Evolutionary conservation across 306 rosid species (phyloP).

Genomic region (Glycine soja): DNA sequence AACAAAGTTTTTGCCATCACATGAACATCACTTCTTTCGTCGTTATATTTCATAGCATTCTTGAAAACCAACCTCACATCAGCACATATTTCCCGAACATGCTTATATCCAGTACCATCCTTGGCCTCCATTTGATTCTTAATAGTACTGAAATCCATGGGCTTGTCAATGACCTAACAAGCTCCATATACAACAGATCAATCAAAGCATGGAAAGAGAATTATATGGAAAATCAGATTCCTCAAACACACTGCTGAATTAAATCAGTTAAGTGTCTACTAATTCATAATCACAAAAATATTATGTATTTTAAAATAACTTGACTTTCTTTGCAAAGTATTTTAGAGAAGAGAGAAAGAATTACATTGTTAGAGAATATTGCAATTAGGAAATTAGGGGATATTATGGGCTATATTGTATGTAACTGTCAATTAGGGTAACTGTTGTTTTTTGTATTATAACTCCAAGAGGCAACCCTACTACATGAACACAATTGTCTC

Average conservation of each 20-base stretch:
- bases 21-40: conserved; percentile 86
- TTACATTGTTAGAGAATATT: not conserved
- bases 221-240: conserved; percentile 13
- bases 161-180: conserved; percentile 89
- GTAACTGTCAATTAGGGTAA: not conserved
- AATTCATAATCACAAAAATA: not conserved
- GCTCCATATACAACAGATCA: conserved; percentile 43
- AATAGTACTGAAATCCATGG: conserved; percentile 93
- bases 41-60: conserved; percentile 91
- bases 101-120: conserved; percentile 88
- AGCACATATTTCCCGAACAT: conserved; percentile 76
- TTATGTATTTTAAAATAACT: conserved; percentile 25
- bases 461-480: no score
- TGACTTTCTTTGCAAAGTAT: not conserved
- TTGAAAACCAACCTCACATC: conserved; percentile 88
- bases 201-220: conserved; percentile 37
- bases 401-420: not conserved
- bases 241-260: conserved; percentile 17
- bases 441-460: not conserved
- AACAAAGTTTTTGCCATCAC: conserved; percentile 91
- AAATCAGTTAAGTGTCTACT: not conserved
- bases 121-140: conserved; percentile 91
- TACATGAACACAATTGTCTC: no score
- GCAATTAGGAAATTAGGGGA: not conserved
- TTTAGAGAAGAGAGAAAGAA: not conserved